Percentiles rank a stretch among this genome's conserved stretches.
phyloP scores from a whole-genome alignment of 768 basidiomycete genomes.

The Pilatotrama ljubarskyi region DNA sequence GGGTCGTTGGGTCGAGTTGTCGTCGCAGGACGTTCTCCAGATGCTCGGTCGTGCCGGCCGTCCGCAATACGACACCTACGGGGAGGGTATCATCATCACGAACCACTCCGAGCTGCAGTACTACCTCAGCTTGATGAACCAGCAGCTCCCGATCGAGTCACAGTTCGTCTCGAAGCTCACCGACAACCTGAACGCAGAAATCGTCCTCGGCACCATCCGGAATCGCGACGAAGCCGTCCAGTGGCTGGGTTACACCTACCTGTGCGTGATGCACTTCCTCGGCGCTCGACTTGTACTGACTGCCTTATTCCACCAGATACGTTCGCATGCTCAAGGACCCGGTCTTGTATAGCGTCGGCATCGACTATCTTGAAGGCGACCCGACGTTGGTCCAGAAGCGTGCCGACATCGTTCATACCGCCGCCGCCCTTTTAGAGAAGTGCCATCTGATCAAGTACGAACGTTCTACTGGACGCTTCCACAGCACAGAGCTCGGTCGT shows the following conservation, averaged over 20 bases:
- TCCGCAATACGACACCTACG: conserved; percentile 95
- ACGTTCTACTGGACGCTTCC: conserved; percentile 82
- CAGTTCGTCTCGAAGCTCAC: conserved; percentile 92
- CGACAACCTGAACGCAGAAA: conserved; percentile 96
- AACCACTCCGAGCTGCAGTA: conserved; percentile 97
- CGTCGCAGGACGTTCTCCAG: conserved; percentile 94
- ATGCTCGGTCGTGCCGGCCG: conserved; percentile 98
- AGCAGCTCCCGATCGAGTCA: conserved; percentile 95
- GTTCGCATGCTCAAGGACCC: conserved; percentile 94
- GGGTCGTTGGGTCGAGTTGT: conserved; percentile 95
- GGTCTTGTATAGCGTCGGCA: conserved; percentile 81
- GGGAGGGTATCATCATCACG: conserved; percentile 98
- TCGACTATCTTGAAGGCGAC: conserved; percentile 91
- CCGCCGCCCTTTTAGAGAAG: conserved; percentile 91
- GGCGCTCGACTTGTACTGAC: too few species aligned
- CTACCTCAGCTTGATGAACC: conserved; percentile 92
- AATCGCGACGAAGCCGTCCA: conserved; percentile 97
- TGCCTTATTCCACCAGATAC: conserved; percentile 64
- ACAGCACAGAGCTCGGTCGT: conserved; percentile 88
- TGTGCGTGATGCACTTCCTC: conserved; percentile 57
- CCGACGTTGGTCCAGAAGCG: conserved; percentile 84
- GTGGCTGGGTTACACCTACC: conserved; percentile 94
- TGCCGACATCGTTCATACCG: conserved; percentile 90
- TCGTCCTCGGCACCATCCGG: conserved; percentile 90
- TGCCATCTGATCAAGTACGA: conserved; percentile 95